Conservation (phyloP, 2,329 filamentous ascomycete species). For the Thielaviopsis euricoi region DNA sequence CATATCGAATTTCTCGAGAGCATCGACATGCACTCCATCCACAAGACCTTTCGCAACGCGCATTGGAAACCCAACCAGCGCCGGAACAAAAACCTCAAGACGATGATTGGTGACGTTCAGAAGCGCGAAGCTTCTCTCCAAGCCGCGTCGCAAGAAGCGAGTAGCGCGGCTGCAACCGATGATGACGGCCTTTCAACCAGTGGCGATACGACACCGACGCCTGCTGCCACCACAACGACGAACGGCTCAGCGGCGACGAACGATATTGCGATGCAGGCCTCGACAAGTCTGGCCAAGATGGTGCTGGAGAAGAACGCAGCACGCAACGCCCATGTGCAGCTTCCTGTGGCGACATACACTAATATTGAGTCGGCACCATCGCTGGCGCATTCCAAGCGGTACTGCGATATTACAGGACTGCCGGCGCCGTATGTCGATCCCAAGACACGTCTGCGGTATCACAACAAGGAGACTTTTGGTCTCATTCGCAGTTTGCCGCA, state of each 20-base stretch:
- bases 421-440: constrained; percentile 87
- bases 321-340: constrained; percentile 13
- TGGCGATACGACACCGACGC: constrained; percentile 38
- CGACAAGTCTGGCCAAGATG: constrained; percentile 69
- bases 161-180: constrained; percentile 50
- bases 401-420: constrained; percentile 90
- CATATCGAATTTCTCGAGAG: constrained; percentile 78
- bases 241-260: constrained; percentile 24
- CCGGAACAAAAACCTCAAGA: constrained; percentile 97
- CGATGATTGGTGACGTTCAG: constrained; percentile 77
- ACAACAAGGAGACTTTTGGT: constrained; percentile 81
- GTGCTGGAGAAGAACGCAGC: constrained; percentile 63
- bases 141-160: constrained; percentile 59
- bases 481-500: constrained; percentile 68
- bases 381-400: constrained; percentile 67
- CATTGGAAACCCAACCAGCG: constrained; percentile 86
- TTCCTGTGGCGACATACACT: constrained; percentile 52
- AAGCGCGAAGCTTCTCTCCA: constrained; percentile 79
- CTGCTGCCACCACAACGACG: constrained; percentile 14
- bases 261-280: constrained; percentile 70
- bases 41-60: constrained; percentile 79
- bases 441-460: constrained; percentile 84
- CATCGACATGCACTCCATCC: constrained; percentile 75
- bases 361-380: constrained; percentile 93
- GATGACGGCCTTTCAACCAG: constrained; percentile 40